A percentile compares a stretch with the other conserved stretches of the same genome.
phyloP scores from a whole-genome alignment of 345 rosid species.

The Pistacia vera region DNA sequence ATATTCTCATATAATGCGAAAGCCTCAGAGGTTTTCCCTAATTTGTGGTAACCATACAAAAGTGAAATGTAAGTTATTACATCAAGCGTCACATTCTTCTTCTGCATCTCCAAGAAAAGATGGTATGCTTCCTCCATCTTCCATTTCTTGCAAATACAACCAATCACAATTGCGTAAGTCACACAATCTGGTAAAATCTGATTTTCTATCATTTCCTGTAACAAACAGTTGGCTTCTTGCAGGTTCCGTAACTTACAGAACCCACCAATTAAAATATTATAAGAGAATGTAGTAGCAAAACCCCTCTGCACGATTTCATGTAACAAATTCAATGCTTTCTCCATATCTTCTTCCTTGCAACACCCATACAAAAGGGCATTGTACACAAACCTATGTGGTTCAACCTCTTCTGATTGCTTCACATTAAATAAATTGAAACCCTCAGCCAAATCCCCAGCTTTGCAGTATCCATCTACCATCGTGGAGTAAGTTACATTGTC shows the following conservation, averaged over 20 bases:
- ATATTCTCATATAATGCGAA: conserved; percentile 27
- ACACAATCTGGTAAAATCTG: conserved; percentile 32
- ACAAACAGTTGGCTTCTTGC: conserved; percentile 29
- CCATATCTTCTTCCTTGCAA: conserved; percentile 23
- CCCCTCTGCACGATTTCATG: conserved; percentile 23
- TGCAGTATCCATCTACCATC: conserved; percentile 36
- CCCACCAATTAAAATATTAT: conserved; percentile 31
- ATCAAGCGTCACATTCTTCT: conserved; percentile 29
- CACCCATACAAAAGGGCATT: conserved; percentile 28
- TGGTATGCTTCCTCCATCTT: conserved; percentile 31
- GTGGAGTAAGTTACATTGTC: conserved; percentile 25
- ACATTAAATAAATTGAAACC: conserved; percentile 26
- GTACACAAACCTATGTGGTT: conserved; percentile 24
- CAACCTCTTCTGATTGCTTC: conserved; percentile 29
- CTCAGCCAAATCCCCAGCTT: conserved; percentile 17
- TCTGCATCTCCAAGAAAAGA: conserved; percentile 28
- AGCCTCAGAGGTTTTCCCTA: conserved; percentile 29
- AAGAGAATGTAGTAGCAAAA: conserved; percentile 24
- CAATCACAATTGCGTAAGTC: conserved; percentile 32
- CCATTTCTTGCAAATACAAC: conserved; percentile 29
- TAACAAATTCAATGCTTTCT: conserved; percentile 23
- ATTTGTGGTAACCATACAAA: conserved; percentile 28
- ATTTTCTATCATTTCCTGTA: conserved; percentile 26
- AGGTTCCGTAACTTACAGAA: conserved; percentile 15
- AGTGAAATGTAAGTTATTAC: conserved; percentile 35